phyloP scores from a whole-genome alignment of 2,329 filamentous ascomycete genomes.

The Fonsecaea erecta region DNA sequence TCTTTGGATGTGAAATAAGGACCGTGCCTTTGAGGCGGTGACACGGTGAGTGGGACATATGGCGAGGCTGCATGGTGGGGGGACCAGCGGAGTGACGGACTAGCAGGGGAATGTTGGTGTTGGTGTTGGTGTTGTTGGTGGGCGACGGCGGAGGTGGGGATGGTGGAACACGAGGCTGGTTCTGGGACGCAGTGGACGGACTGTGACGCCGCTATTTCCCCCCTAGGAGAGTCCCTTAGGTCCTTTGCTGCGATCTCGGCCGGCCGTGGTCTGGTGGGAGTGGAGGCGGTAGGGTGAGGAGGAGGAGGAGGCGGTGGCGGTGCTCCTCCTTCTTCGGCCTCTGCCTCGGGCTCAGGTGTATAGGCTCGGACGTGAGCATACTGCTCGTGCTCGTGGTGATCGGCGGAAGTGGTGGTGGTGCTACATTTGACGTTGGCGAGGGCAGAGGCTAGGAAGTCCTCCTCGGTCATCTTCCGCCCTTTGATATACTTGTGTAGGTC shows the following conservation, averaged over 20 bases:
- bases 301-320: not conserved
- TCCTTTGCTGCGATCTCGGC: conserved; percentile 9
- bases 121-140: no score
- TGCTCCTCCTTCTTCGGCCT: conserved; percentile 23
- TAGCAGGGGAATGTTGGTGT: conserved; percentile 14
- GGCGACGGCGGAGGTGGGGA: conserved; percentile 10
- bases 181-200: conserved; percentile 4
- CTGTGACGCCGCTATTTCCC: not conserved
- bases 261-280: conserved; percentile 2
- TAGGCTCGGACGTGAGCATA: conserved; percentile 36
- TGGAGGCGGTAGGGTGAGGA: no score
- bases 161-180: conserved; percentile 18
- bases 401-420: no score
- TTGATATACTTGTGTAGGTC: conserved; percentile 39
- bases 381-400: conserved; percentile 26
- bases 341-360: conserved; percentile 32
- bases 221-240: conserved; percentile 1
- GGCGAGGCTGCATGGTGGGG: conserved; percentile 18
- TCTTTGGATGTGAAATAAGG: conserved; percentile 15
- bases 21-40: conserved; percentile 15
- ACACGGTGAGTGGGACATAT: conserved; percentile 13
- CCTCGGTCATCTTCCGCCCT: conserved; percentile 37
- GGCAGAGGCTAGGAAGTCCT: conserved; percentile 35
- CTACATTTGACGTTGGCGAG: conserved; percentile 26
- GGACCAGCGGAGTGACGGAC: conserved; percentile 10